A percentile compares a stretch with the other conserved stretches of the same genome.
Evolutionary conservation across 345 rosid species (phyloP).

Genomic region (Populus ilicifolia): DNA sequence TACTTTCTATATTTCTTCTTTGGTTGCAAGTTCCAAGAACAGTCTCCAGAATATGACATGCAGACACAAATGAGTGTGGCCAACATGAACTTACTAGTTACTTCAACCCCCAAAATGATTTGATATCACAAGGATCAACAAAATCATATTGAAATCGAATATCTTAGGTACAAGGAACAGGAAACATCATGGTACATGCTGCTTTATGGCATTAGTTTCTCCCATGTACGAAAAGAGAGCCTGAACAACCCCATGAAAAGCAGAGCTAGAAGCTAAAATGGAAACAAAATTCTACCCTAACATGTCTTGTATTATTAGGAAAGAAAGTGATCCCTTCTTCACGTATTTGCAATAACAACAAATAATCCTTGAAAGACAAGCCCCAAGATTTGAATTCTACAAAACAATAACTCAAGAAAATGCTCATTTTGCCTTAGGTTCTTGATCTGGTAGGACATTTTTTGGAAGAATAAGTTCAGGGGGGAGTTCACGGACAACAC

Average conservation of each 20-base stretch:
- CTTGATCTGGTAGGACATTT: slow-evolving; percentile 53
- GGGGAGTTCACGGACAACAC: slow-evolving; percentile 74
- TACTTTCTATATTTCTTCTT: not conserved
- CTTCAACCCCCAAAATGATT: not conserved
- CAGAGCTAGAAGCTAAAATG: slow-evolving; percentile 8
- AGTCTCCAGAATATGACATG: not conserved
- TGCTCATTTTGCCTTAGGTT: slow-evolving; percentile 52
- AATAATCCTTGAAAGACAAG: slow-evolving; percentile 29
- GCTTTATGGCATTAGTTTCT: slow-evolving; percentile 27
- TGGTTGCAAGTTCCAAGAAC: not conserved
- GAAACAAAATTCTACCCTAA: slow-evolving; percentile 24
- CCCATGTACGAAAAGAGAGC: slow-evolving; percentile 9
- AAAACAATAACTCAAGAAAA: slow-evolving; percentile 22
- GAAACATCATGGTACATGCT: slow-evolving; percentile 21
- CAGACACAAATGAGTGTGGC: not conserved
- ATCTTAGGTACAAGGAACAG: slow-evolving; percentile 17
- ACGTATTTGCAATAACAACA: slow-evolving; percentile 30
- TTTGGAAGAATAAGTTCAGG: slow-evolving; percentile 76
- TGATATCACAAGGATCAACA: slow-evolving; percentile 2
- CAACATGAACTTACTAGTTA: not conserved
- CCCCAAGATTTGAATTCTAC: slow-evolving; percentile 19
- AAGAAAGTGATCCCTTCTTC: slow-evolving; percentile 35
- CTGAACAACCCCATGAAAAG: slow-evolving; percentile 17
- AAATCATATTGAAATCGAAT: slow-evolving; percentile 7
- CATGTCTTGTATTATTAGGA: slow-evolving; percentile 42